Conservation (phyloP, 2,329 filamentous ascomycete species). For the Cryphonectria naterciae region DNA sequence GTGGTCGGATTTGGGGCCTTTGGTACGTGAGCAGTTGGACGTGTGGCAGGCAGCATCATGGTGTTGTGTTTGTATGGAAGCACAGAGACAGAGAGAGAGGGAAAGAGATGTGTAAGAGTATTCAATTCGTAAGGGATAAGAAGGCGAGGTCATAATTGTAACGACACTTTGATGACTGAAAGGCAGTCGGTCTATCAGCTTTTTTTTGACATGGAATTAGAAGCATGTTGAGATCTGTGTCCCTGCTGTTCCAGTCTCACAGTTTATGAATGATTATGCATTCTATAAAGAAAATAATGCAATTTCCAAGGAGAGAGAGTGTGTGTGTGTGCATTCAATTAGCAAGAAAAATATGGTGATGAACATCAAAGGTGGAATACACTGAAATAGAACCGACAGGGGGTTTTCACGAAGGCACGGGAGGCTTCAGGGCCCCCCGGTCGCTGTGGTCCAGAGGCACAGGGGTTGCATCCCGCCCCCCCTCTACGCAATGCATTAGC, state of each 20-base stretch:
- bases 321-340: no score
- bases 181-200: no score
- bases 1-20: conserved; percentile 28
- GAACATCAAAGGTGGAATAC: no score
- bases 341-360: no score
- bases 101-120: not conserved
- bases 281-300: no score
- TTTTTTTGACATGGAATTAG: no score
- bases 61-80: not conserved
- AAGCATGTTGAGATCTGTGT: no score
- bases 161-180: not conserved
- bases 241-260: no score
- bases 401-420: not conserved
- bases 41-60: not conserved
- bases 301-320: no score
- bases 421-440: not conserved
- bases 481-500: not conserved
- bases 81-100: no score
- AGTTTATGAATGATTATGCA: no score
- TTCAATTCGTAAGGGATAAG: not conserved
- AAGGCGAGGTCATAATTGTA: not conserved
- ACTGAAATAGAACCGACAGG: not conserved
- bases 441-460: not conserved
- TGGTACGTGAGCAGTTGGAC: conserved; percentile 3
- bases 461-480: not conserved